Evolutionary conservation across 306 rosid species (phyloP).

Genomic region (Urtica urens): DNA sequence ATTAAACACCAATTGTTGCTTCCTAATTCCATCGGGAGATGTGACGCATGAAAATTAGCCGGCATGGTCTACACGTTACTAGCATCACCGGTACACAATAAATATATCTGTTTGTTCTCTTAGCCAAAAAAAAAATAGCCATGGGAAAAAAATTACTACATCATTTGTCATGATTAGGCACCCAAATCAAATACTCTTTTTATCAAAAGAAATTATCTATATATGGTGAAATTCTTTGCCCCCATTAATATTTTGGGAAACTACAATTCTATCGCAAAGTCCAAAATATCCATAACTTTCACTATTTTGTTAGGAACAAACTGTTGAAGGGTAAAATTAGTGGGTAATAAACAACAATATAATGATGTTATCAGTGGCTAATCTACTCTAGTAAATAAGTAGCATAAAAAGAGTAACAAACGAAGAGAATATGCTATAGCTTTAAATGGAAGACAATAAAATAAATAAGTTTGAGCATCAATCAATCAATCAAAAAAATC

Average conservation of each 20-base stretch:
- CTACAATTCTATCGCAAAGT: neutral
- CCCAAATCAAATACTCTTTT: constrained; percentile 2
- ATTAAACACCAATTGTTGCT: neutral
- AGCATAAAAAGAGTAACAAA: neutral
- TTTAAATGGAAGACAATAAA: too few relatives aligned
- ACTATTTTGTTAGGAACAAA: neutral
- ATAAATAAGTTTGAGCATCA: too few relatives aligned
- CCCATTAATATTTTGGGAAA: neutral
- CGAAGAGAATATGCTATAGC: too few relatives aligned
- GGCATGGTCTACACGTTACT: constrained; percentile 2
- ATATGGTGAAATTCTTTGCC: too few relatives aligned
- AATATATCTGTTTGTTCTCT: neutral
- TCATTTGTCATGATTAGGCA: neutral
- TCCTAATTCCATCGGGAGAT: neutral
- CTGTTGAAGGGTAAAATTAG: neutral
- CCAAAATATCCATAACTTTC: neutral
- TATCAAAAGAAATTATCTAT: too few relatives aligned
- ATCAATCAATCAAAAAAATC: too few relatives aligned
- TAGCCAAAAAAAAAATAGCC: neutral
- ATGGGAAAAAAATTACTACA: neutral
- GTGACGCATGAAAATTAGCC: neutral
- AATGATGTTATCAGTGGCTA: constrained; percentile 5
- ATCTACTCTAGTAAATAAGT: neutral
- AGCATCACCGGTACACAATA: neutral
- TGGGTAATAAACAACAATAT: too few relatives aligned